phyloP scores from a whole-genome alignment of 805 yeast genomes.

The Allodekkera sacchari region DNA sequence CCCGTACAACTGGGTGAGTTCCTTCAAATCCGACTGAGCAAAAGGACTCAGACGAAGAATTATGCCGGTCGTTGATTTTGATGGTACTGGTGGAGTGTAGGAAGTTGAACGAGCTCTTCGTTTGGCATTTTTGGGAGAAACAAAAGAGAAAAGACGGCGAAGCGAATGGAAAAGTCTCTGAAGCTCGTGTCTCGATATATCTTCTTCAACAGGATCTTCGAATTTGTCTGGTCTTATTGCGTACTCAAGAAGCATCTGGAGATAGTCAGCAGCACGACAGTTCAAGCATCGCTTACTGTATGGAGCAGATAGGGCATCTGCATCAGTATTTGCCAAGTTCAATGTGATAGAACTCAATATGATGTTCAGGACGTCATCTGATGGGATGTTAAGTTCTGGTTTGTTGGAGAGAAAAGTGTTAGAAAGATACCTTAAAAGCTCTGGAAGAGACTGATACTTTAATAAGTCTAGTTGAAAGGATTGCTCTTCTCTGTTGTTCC shows the following conservation, averaged over 20 bases:
- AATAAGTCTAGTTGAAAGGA: slow-evolving; percentile 1
- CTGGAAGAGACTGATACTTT: not conserved
- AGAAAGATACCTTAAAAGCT: slow-evolving; percentile 1
- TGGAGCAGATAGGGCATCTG: too few relatives aligned
- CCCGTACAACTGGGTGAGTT: slow-evolving; percentile 2
- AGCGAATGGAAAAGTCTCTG: too few relatives aligned
- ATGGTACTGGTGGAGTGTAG: too few relatives aligned
- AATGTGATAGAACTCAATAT: slow-evolving; percentile 2
- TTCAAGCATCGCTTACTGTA: not conserved
- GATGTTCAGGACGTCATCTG: not conserved
- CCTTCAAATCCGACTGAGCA: not conserved
- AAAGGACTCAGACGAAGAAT: not conserved
- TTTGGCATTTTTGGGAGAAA: too few relatives aligned
- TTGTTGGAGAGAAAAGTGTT: not conserved
- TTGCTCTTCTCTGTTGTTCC: not conserved
- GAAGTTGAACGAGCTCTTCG: too few relatives aligned
- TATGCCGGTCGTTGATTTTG: too few relatives aligned
- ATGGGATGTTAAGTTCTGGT: slow-evolving; percentile 2
- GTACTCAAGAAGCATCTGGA: not conserved
- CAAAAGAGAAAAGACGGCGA: too few relatives aligned
- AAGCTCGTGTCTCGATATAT: too few relatives aligned
- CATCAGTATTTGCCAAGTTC: too few relatives aligned
- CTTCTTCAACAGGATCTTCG: too few relatives aligned
- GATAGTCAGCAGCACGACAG: slow-evolving; percentile 1
- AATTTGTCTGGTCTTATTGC: too few relatives aligned